Conservation (phyloP, 257 asterid species). For the Haberlea rhodopensis region DNA sequence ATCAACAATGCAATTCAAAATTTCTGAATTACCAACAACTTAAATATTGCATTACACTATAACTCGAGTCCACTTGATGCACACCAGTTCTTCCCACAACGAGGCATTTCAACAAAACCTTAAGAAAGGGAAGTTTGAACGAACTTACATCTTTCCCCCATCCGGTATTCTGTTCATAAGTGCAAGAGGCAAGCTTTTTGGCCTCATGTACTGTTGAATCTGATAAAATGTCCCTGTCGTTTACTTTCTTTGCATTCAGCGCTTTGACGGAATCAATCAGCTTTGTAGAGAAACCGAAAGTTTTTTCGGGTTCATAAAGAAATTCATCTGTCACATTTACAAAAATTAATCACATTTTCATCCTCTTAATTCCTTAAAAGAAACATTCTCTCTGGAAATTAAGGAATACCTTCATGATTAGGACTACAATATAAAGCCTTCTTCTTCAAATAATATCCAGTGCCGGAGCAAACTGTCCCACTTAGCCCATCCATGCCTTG, state of each 20-base stretch:
- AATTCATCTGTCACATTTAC: slow-evolving; percentile 41
- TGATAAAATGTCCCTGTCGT: slow-evolving; percentile 18
- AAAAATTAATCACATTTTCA: background rate
- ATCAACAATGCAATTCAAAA: too few species aligned
- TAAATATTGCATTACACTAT: background rate
- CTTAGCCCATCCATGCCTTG: slow-evolving; percentile 88
- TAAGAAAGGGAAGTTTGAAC: background rate
- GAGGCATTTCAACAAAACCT: background rate
- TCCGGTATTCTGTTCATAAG: slow-evolving; percentile 57
- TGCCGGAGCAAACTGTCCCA: slow-evolving; percentile 66
- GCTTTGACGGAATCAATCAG: slow-evolving; percentile 49
- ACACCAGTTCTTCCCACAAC: background rate
- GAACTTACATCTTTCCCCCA: slow-evolving; percentile 78
- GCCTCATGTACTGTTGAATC: slow-evolving; percentile 53
- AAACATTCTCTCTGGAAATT: background rate
- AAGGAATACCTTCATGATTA: slow-evolving; percentile 41
- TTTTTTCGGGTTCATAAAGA: slow-evolving; percentile 40
- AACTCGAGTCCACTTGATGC: too few species aligned
- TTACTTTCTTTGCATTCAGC: slow-evolving; percentile 25
- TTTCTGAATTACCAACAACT: background rate
- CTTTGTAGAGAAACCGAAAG: slow-evolving; percentile 46
- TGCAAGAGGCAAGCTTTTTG: slow-evolving; percentile 59
- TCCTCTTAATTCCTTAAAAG: background rate
- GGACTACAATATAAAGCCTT: slow-evolving; percentile 54
- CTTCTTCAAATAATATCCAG: slow-evolving; percentile 70